These are phyloP conservation scores for Hibiscus trionum DNA, from an alignment of 345 rosid genomes.

Conservation along the genomic window DNA sequence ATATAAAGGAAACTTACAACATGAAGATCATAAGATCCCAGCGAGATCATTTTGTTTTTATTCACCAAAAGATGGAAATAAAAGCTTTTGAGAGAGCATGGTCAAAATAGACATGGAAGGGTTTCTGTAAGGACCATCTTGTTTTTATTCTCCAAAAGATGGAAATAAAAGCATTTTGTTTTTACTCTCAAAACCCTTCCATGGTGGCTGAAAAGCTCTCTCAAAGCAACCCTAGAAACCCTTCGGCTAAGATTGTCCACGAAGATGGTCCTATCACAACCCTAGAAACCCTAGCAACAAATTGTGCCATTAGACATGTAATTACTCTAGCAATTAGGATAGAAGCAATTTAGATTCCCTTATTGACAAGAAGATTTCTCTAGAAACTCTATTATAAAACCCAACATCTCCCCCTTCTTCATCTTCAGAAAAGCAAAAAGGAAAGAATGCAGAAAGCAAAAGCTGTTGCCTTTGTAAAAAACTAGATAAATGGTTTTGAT, in stretches of 20 bases:
- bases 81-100: too few relatives aligned
- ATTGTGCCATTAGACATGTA: background rate
- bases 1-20: too few relatives aligned
- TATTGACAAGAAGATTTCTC: background rate
- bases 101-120: background rate
- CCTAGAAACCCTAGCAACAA: too few relatives aligned
- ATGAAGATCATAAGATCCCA: too few relatives aligned
- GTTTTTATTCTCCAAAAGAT: background rate
- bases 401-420: background rate
- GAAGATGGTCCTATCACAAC: too few relatives aligned
- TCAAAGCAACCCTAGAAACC: too few relatives aligned
- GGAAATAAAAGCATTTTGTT: background rate
- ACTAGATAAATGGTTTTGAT: background rate
- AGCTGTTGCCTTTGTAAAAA: background rate
- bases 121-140: background rate
- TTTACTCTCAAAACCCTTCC: background rate
- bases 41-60: background rate
- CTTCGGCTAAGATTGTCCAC: too few relatives aligned
- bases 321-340: background rate
- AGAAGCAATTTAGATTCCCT: background rate
- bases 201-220: too few relatives aligned
- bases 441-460: background rate
- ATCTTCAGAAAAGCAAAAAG: background rate
- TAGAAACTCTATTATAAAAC: background rate
- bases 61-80: background rate